Evolutionary conservation across 1,139 yeast genomes (phyloP), one percentile per base, ranked within the genome.

Genomic region (Protomyces inundatus): DNA sequence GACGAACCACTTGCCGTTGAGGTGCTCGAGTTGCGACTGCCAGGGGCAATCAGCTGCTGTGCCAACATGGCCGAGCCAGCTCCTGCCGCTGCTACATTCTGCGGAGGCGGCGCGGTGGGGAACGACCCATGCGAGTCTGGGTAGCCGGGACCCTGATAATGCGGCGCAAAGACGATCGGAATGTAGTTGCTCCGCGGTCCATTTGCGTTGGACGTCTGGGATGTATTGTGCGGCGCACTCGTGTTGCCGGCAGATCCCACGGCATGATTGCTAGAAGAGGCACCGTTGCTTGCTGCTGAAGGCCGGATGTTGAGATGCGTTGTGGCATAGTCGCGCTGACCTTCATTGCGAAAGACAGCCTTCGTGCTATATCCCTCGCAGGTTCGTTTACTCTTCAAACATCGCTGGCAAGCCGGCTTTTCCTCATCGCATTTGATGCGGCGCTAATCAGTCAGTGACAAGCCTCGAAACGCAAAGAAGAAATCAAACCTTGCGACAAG

Each of bases 401-500:
- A 70, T 62, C 70, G 69, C 66, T 61, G 59, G 58, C 72, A 70
- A n/a, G 52, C 63, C 7, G 72, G 72, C 53, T 70, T 71, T 10
- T 69, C 67, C 61, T 70, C 72, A 64, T 70, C 72, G 59, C 72
- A 70, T 50, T 70, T 70, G 37, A 70, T 68, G 7, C 72, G 68
- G 9, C 73, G 67, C 64, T 42, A 7, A 6, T 9, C 12, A 42
- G 16, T 42, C 1, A 42, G 48, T 23, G 0, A n/a, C 9, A 16
- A 6, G 32, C n/a, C 10, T 42, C 32, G 16, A 23, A 42, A 23
- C 30, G 7, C 4, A 5, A 42, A 14, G 48, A 23, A 9, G 42
- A 39, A 6, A 39, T 9, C 48, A 14, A 14, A 42, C 48, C 48
- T 71, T 69, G 48, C 73, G 70, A 58, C 73, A 71, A 6, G 73